These are phyloP conservation scores for Boletellus emodensis DNA, from an alignment of 768 basidiomycete genomes.

Conservation along the genomic window DNA sequence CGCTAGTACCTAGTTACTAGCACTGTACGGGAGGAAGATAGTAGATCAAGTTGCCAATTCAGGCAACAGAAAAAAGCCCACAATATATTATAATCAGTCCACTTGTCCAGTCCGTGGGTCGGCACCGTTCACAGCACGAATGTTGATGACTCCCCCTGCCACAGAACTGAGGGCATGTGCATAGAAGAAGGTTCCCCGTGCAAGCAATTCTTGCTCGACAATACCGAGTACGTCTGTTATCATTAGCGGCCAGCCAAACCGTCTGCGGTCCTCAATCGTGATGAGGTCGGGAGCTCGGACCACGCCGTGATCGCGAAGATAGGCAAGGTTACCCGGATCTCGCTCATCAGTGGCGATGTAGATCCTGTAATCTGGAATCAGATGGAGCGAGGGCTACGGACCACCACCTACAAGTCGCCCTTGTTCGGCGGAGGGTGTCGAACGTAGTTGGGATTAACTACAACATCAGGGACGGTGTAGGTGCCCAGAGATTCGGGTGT, in stretches of 20 bases:
- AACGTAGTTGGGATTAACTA: conserved; percentile 16
- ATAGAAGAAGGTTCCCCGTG: conserved; percentile 37
- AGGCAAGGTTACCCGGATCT: conserved; percentile 31
- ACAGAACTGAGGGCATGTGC: conserved; percentile 41
- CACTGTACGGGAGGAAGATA: too few species aligned
- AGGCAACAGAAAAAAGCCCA: neutral
- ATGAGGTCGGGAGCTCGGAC: conserved; percentile 40
- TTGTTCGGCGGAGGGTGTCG: conserved; percentile 13
- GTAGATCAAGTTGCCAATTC: neutral
- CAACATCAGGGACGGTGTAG: conserved; percentile 22
- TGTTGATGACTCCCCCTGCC: conserved; percentile 39
- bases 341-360: conserved; percentile 43
- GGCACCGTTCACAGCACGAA: conserved; percentile 37
- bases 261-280: conserved; percentile 39
- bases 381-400: neutral
- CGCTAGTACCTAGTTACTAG: too few species aligned
- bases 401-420: conserved; percentile 19
- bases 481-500: conserved; percentile 13
- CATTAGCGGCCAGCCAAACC: conserved; percentile 41
- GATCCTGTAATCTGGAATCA: conserved; percentile 21
- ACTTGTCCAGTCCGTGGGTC: conserved; percentile 37
- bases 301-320: conserved; percentile 34
- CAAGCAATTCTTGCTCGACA: conserved; percentile 42
- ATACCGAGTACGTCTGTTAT: conserved; percentile 42
- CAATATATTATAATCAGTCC: conserved; percentile 23